Evolutionary conservation across 768 basidiomycete species (phyloP).

Genomic region (Dictyophora rubrovolvata): DNA sequence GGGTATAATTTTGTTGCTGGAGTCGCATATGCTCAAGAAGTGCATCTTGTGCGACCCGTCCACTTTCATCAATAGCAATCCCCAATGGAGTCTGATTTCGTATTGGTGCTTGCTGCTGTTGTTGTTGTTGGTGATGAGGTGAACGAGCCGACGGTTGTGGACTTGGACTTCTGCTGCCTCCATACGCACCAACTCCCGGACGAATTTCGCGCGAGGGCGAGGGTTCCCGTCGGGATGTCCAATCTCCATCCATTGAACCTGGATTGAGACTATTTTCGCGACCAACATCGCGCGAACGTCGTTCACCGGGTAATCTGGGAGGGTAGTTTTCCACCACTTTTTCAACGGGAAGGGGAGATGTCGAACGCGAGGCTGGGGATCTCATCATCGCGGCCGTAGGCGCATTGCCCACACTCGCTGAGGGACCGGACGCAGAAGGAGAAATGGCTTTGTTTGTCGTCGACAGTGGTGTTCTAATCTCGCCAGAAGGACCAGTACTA

Average conservation of each 20-base stretch:
- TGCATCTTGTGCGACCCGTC: constrained; percentile 70
- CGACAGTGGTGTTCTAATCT: not conserved
- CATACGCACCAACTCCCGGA: constrained; percentile 75
- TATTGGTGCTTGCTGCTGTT: constrained; percentile 22
- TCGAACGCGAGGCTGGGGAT: constrained; percentile 32
- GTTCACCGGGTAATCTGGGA: constrained; percentile 82
- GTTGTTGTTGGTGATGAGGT: constrained; percentile 12
- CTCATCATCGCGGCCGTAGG: constrained; percentile 72
- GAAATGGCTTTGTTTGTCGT: not conserved
- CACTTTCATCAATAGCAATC: constrained; percentile 70
- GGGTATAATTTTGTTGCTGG: constrained; percentile 20
- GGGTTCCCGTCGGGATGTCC: constrained; percentile 36
- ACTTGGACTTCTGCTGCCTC: constrained; percentile 39
- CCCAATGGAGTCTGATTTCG: constrained; percentile 72
- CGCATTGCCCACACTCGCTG: constrained; percentile 34
- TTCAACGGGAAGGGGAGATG: constrained; percentile 47
- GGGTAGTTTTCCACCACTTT: constrained; percentile 70
- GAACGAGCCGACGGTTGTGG: constrained; percentile 36
- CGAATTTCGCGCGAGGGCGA: constrained; percentile 43
- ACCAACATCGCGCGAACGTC: constrained; percentile 24
- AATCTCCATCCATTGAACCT: constrained; percentile 21
- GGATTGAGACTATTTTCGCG: constrained; percentile 23
- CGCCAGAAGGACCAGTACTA: not conserved
- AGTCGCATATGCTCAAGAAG: constrained; percentile 45
- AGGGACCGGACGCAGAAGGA: constrained; percentile 44